Percentiles rank a stretch among this genome's conserved stretches.
phyloP scores from a whole-genome alignment of 2,329 filamentous ascomycete genomes.

The Colletotrichum sidae region DNA sequence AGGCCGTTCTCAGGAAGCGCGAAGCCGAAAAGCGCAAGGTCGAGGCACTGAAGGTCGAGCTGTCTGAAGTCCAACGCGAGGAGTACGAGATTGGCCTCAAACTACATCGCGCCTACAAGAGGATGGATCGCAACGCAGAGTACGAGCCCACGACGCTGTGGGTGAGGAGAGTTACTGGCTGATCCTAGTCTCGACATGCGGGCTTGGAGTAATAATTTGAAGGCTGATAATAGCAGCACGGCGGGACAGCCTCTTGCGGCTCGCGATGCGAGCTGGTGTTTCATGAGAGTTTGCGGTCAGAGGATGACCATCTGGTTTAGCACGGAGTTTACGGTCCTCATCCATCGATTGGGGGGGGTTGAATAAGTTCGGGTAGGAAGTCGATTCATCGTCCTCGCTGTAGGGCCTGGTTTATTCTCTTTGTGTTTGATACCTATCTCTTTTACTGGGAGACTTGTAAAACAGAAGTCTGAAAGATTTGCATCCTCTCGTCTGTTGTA shows the following conservation, averaged over 20 bases:
- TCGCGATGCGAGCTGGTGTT: conserved; percentile 26
- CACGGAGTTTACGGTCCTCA: conserved; percentile 20
- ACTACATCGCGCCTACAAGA: conserved; percentile 79
- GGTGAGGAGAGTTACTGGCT: conserved; percentile 81
- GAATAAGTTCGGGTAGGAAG: not conserved
- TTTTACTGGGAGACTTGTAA: conserved; percentile 7
- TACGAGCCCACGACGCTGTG: conserved; percentile 78
- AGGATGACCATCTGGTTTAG: conserved; percentile 4
- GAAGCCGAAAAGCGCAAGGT: conserved; percentile 74
- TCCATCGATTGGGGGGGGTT: not conserved
- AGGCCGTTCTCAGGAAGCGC: conserved; percentile 69
- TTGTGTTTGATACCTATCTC: conserved; percentile 33
- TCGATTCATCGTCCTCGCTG: not conserved
- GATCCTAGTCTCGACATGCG: not conserved
- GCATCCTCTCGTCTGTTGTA: not conserved
- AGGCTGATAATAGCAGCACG: not conserved
- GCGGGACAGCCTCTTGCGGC: conserved; percentile 1
- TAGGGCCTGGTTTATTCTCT: not conserved
- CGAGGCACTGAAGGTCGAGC: conserved; percentile 71
- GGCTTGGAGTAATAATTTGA: not conserved
- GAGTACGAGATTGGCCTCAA: conserved; percentile 84
- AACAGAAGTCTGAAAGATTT: conserved; percentile 17
- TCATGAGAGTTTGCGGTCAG: conserved; percentile 27
- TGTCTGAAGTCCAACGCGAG: conserved; percentile 79
- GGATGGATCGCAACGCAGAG: conserved; percentile 74